These are phyloP conservation scores for Daldinia sp. DNA, from an alignment of 2,329 filamentous ascomycete genomes.

Conservation along the genomic window DNA sequence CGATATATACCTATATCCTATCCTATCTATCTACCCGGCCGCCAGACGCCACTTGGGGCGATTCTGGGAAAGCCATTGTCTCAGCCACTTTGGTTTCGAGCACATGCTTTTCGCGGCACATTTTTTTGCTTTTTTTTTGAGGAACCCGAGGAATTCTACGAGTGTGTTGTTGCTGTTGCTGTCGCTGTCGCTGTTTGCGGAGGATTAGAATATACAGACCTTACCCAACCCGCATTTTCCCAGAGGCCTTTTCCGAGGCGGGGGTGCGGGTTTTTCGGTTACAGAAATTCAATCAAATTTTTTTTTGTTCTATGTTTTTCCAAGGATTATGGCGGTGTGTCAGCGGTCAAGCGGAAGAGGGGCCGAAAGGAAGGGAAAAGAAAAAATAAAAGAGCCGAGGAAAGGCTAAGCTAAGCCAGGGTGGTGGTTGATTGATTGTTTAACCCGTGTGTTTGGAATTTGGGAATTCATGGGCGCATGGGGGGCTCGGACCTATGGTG, in stretches of 20 bases:
- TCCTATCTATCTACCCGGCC: not conserved
- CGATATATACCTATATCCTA: no score
- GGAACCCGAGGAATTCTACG: constrained; percentile 3
- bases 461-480: no score
- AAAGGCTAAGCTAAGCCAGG: constrained; percentile 4
- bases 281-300: no score
- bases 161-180: not conserved
- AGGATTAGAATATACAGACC: not conserved
- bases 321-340: not conserved
- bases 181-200: not conserved
- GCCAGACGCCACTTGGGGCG: constrained; percentile 9
- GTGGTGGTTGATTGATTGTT: not conserved
- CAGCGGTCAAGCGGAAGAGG: constrained; percentile 4
- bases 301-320: constrained; percentile 6
- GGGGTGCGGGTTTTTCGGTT: constrained; percentile 23
- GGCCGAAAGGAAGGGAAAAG: not conserved
- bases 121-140: not conserved
- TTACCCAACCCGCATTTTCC: constrained; percentile 16
- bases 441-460: constrained; percentile 9
- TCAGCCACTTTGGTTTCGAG: constrained; percentile 19
- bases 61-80: not conserved
- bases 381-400: not conserved
- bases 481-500: not conserved
- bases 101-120: constrained; percentile 3
- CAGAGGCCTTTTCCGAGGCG: constrained; percentile 30